phyloP scores from a whole-genome alignment of 164 flowering plant species.

The Paratinospora sagittata region DNA sequence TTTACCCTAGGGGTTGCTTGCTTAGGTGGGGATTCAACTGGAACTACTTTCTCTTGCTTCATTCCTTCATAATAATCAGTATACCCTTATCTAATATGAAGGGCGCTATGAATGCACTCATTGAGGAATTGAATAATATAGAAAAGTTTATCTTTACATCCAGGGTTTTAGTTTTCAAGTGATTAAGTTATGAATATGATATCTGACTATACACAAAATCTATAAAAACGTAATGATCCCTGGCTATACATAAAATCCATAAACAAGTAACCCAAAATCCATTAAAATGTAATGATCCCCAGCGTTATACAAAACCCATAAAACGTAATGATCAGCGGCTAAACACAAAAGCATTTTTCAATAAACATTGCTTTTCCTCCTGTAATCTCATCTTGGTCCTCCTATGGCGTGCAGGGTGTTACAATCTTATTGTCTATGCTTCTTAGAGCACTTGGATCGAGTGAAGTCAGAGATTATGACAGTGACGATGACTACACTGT shows the following conservation, averaged over 20 bases:
- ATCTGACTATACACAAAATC: background rate
- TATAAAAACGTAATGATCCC: no score
- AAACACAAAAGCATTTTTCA: no score
- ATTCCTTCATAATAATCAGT: no score
- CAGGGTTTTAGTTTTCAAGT: no score
- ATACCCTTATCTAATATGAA: background rate
- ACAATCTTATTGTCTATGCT: conserved; percentile 60
- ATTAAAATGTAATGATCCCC: no score
- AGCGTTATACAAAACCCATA: no score
- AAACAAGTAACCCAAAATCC: no score
- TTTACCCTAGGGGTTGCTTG: background rate
- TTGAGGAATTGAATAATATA: background rate
- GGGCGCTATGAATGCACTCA: background rate
- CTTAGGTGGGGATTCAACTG: background rate
- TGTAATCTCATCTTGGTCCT: no score
- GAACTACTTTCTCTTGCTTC: background rate
- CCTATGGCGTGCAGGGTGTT: conserved; percentile 42
- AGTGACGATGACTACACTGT: conserved; percentile 67
- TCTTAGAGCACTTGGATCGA: conserved; percentile 74
- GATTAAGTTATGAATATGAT: background rate
- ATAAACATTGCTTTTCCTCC: no score
- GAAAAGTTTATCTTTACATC: no score
- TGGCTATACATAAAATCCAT: no score
- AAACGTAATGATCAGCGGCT: no score
- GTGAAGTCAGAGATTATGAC: conserved; percentile 46